Conservation (phyloP, 768 basidiomycete species). For the Podaxis sp. region DNA sequence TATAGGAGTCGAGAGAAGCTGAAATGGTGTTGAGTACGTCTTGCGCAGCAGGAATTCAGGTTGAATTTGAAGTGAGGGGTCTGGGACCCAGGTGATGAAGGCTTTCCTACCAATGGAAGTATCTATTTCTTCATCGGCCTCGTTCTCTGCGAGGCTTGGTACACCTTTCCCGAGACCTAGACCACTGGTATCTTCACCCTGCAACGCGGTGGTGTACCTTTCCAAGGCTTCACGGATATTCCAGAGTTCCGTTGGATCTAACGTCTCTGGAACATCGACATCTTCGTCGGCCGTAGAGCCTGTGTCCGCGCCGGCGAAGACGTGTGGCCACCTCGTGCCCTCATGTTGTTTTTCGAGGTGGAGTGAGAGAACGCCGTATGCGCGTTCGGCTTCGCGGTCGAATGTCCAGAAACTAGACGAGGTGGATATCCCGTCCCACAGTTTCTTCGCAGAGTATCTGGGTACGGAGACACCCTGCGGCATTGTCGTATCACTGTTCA, state of each 20-base stretch:
- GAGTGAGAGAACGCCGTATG: constrained; percentile 72
- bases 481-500: constrained; percentile 23
- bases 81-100: constrained; percentile 65
- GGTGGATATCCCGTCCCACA: constrained; percentile 82
- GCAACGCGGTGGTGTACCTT: constrained; percentile 76
- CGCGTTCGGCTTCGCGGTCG: constrained; percentile 71
- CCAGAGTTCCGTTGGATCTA: constrained; percentile 82
- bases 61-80: constrained; percentile 14
- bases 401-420: constrained; percentile 92
- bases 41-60: constrained; percentile 4
- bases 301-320: constrained; percentile 63
- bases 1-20: constrained; percentile 68
- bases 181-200: constrained; percentile 59
- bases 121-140: constrained; percentile 91
- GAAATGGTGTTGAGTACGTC: constrained; percentile 36
- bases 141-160: constrained; percentile 83
- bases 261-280: constrained; percentile 80
- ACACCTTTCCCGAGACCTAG: constrained; percentile 66
- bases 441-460: constrained; percentile 54
- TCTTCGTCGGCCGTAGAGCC: constrained; percentile 39
- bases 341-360: constrained; percentile 87
- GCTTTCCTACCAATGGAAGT: constrained; percentile 64
- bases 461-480: constrained; percentile 41
- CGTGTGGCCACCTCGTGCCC: constrained; percentile 82
- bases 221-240: constrained; percentile 79